A percentile compares a stretch with the other conserved stretches of the same genome.
Evolutionary conservation across 352 stramenopile species (phyloP).

Genomic region (Pythium plurisporium): DNA sequence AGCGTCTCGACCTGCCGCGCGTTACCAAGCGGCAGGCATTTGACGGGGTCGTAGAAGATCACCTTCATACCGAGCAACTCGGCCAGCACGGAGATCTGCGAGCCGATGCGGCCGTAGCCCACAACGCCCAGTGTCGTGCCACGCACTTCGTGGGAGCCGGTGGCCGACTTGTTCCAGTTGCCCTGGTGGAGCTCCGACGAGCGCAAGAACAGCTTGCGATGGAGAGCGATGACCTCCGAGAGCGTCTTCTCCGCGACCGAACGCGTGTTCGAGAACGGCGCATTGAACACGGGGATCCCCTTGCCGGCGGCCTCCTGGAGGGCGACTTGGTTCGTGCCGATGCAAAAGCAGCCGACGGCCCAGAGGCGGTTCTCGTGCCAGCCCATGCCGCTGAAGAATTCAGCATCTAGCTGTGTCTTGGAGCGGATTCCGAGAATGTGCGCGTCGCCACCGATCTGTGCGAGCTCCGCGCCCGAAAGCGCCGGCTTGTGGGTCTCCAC

Average conservation of each 20-base stretch:
- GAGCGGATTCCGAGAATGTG: constrained; percentile 79
- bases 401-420: constrained; percentile 74
- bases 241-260: constrained; percentile 83
- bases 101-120: constrained; percentile 79
- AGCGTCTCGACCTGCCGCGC: constrained; percentile 83
- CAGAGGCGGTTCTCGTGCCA: constrained; percentile 79
- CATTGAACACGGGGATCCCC: constrained; percentile 82
- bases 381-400: constrained; percentile 73
- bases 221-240: constrained; percentile 73
- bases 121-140: constrained; percentile 78
- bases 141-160: constrained; percentile 73
- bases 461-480: constrained; percentile 70
- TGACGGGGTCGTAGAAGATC: constrained; percentile 92
- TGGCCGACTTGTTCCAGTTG: constrained; percentile 78
- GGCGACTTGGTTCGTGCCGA: constrained; percentile 81
- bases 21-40: constrained; percentile 67
- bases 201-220: constrained; percentile 78
- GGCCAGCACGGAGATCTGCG: constrained; percentile 74
- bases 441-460: constrained; percentile 60
- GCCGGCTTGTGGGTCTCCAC: constrained; percentile 78
- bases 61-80: constrained; percentile 92
- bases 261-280: constrained; percentile 84
- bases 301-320: constrained; percentile 47
- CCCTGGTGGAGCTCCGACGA: constrained; percentile 73
- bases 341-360: constrained; percentile 81